Evolutionary conservation across 352 stramenopile species (phyloP), one percentile per base, ranked within the genome.

Genomic region (Aphanomyces astaci): DNA sequence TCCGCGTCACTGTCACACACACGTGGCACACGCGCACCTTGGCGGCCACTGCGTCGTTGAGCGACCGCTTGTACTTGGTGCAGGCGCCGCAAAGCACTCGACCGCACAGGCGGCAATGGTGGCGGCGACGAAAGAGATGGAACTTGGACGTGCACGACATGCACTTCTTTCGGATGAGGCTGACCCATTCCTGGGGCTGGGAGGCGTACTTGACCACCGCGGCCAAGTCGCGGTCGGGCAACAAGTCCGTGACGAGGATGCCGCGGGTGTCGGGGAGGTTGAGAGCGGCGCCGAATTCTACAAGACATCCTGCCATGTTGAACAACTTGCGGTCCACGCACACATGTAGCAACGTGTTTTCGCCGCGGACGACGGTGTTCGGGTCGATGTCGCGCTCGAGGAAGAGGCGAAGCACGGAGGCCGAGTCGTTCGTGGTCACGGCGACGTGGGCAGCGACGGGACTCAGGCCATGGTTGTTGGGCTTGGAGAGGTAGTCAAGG

Each of bases 51-150:
- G 71, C 36, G 65, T 69, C 70, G 86, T 87, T 40, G 64, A 92
- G 78, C 24, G 59, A 73, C 4, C 83, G 79, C 68, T 91, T 91
- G 77, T 85, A 87, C 60, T 82, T 89, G 68, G 83, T 89, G 73
- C 86, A 94, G 15, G 80, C 79, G 0, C 80, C 79, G 40, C 86
- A 94, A 66, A 84, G 90, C 66, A 91, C 81, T n/a, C 86, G 86
- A 2, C 86, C 86, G 63, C 86, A 94, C 28, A 94, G 76, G 27
- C 86, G 80, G 59, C 86, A 94, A 75, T 94, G 86, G 59, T 94
- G 86, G 24, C 82, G 81, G 13, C 86, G 82, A 63, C 89, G 78
- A 4, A 94, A 72, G 22, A 94, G 63, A 4, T 73, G 72, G 54
- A 94, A 94, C 65, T 82, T 83, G 39, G 75, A 73, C 19, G 76